Percentiles rank a stretch among this genome's conserved stretches.
These are phyloP conservation scores for Magnusiomyces tetraspermus DNA, from an alignment of 1,139 yeast genomes.

Conservation along the genomic window DNA sequence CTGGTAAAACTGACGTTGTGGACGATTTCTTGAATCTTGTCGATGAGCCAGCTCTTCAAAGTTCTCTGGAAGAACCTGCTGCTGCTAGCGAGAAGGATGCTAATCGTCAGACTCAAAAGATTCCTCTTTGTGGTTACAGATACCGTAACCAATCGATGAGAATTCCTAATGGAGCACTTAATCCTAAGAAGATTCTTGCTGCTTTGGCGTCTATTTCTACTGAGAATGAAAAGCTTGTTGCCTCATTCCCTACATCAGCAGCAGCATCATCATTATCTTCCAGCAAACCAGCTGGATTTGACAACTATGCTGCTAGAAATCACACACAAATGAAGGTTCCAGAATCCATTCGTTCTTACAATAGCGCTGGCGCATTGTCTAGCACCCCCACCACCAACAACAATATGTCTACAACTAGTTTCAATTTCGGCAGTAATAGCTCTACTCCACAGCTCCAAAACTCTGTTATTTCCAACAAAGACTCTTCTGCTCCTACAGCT, in stretches of 20 bases:
- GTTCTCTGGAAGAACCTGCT: not conserved
- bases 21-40: not conserved
- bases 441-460: not conserved
- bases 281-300: not conserved
- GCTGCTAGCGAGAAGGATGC: conserved; percentile 1
- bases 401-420: not conserved
- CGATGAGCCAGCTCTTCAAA: conserved; percentile 1
- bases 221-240: conserved; percentile 6
- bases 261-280: not conserved
- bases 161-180: conserved; percentile 8
- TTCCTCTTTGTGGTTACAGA: conserved; percentile 24
- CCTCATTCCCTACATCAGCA: not conserved
- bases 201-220: conserved; percentile 10
- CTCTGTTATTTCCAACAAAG: not conserved
- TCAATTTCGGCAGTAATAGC: not conserved
- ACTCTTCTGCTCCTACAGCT: not conserved
- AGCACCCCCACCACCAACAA: not conserved
- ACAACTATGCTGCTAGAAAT: not conserved
- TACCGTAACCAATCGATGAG: conserved; percentile 15
- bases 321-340: not conserved
- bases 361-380: not conserved
- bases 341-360: not conserved
- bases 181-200: conserved; percentile 9
- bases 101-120: conserved; percentile 16
- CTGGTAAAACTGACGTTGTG: conserved; percentile 11